Evolutionary conservation across 768 basidiomycete genomes (phyloP).

Genomic region (Leucosporidium yakuticum): DNA sequence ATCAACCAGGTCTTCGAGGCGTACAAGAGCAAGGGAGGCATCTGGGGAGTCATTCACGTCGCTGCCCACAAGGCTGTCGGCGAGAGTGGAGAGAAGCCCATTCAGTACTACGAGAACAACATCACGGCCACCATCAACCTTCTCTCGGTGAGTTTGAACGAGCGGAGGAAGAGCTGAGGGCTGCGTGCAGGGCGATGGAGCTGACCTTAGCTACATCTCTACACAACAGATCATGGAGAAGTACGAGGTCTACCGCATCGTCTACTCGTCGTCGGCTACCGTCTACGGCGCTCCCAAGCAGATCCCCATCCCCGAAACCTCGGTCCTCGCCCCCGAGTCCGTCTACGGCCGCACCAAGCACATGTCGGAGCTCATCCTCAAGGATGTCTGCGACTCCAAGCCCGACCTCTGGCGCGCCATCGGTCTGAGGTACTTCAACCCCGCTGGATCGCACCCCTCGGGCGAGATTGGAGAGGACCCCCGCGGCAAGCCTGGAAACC

Average conservation of each 20-base stretch:
- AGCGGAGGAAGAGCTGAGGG: not conserved
- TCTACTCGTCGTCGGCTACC: conserved; percentile 97
- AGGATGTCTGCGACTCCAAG: conserved; percentile 73
- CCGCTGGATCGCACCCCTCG: conserved; percentile 96
- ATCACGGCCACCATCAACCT: conserved; percentile 81
- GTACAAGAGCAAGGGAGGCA: conserved; percentile 72
- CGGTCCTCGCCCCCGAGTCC: conserved; percentile 77
- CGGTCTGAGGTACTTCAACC: conserved; percentile 96
- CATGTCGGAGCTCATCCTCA: conserved; percentile 82
- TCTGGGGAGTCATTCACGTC: conserved; percentile 95
- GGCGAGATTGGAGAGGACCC: conserved; percentile 95
- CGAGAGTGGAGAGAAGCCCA: conserved; percentile 85
- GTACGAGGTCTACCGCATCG: conserved; percentile 74
- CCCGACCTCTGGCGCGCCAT: conserved; percentile 76
- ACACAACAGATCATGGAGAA: conserved; percentile 66
- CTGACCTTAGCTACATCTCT: not conserved
- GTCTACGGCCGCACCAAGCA: conserved; percentile 96
- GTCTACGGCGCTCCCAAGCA: conserved; percentile 90
- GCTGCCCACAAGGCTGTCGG: conserved; percentile 98
- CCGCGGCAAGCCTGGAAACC: conserved; percentile 86
- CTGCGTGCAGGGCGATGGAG: not conserved
- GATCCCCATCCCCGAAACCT: conserved; percentile 91
- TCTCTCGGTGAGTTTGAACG: conserved; percentile 48
- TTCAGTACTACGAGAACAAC: conserved; percentile 91
- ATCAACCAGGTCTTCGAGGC: conserved; percentile 72